A percentile compares a stretch with the other conserved stretches of the same genome.
Evolutionary conservation across 768 basidiomycete genomes (phyloP).

Genomic region (Leccinum pellstonianum): DNA sequence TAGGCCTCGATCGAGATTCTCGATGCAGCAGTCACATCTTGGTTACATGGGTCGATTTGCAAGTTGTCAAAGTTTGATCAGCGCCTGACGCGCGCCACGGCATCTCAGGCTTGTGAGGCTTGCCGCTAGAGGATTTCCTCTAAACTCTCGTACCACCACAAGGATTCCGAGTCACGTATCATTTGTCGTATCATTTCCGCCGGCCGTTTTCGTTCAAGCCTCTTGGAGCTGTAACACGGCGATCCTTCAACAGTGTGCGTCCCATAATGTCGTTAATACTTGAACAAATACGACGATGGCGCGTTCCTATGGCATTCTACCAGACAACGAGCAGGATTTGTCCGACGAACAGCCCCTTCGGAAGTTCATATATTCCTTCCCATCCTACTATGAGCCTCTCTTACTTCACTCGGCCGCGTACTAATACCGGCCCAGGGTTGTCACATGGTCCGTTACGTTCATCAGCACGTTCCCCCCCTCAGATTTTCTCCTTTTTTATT

Average conservation of each 20-base stretch:
- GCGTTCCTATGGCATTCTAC: background rate
- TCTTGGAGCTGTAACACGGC: background rate
- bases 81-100: background rate
- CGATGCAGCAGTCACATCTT: background rate
- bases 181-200: background rate
- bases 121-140: no score
- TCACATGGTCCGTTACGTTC: background rate
- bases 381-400: background rate
- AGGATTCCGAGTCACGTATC: background rate
- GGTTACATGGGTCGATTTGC: background rate
- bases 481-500: background rate
- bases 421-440: background rate
- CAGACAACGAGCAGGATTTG: background rate
- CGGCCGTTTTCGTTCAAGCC: background rate
- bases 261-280: background rate
- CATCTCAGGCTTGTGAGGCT: no score
- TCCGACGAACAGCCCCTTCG: background rate
- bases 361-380: background rate
- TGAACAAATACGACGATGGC: background rate
- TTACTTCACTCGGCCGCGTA: background rate
- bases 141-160: no score
- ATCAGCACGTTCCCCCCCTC: constrained; percentile 46
- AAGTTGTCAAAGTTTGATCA: background rate
- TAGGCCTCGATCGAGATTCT: background rate
- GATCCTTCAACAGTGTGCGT: no score